Percentiles rank a stretch among this genome's conserved stretches.
Evolutionary conservation across 441 rosid species (phyloP).

Genomic region (Euphorbia corollata): DNA sequence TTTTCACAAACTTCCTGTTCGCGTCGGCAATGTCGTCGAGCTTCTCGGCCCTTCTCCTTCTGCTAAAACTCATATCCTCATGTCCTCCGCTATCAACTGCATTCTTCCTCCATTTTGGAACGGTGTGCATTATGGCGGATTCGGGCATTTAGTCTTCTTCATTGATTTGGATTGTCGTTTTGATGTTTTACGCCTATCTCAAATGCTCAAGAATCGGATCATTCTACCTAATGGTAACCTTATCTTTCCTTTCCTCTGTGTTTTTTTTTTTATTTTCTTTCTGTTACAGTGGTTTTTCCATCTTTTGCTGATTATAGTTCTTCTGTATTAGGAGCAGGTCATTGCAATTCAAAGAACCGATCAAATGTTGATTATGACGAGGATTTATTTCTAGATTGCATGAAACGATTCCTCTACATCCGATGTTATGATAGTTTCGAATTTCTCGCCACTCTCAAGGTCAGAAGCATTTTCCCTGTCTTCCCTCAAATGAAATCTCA

Average conservation of each 20-base stretch:
- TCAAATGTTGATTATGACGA: constrained; percentile 28
- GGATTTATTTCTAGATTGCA: constrained; percentile 43
- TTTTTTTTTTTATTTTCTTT: not conserved
- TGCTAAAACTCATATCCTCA: constrained; percentile 66
- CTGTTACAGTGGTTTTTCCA: not conserved
- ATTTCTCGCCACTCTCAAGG: constrained; percentile 74
- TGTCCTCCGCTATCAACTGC: constrained; percentile 58
- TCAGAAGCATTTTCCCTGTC: constrained; percentile 13
- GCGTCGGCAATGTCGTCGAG: constrained; percentile 69
- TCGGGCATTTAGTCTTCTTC: constrained; percentile 47
- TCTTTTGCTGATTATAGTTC: not conserved
- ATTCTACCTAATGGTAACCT: constrained; percentile 28
- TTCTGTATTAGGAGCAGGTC: constrained; percentile 21
- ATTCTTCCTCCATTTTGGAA: constrained; percentile 68
- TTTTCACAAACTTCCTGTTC: constrained; percentile 58
- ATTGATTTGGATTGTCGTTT: constrained; percentile 78
- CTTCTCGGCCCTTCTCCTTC: constrained; percentile 65
- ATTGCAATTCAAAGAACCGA: constrained; percentile 11
- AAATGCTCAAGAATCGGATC: constrained; percentile 53
- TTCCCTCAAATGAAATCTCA: not conserved
- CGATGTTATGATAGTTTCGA: constrained; percentile 67
- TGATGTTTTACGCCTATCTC: constrained; percentile 49
- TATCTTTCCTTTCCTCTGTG: not conserved
- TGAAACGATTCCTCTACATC: constrained; percentile 56
- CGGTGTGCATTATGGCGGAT: constrained; percentile 58